Percentiles rank a stretch among this genome's conserved stretches.
These are phyloP conservation scores for Lentinus tigrinus DNA, from an alignment of 768 basidiomycete genomes.

Conservation along the genomic window DNA sequence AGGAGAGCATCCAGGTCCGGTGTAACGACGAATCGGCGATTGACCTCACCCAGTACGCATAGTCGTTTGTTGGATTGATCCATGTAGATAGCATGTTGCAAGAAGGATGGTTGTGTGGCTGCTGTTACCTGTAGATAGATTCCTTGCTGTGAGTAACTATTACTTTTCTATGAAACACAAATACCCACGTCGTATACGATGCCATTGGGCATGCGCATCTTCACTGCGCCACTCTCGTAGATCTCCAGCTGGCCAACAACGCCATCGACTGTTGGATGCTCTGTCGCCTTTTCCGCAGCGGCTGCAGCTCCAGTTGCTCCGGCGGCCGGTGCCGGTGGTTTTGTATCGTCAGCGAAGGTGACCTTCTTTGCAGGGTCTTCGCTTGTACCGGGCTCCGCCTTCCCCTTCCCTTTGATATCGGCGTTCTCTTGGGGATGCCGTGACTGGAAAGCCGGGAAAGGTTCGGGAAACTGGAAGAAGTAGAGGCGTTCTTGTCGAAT, in stretches of 20 bases:
- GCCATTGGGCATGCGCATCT: conserved; percentile 79
- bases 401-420: conserved; percentile 13
- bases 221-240: conserved; percentile 81
- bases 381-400: conserved; percentile 13
- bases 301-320: conserved; percentile 12
- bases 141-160: neutral
- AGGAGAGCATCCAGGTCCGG: conserved; percentile 81
- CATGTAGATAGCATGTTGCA: conserved; percentile 82
- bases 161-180: neutral
- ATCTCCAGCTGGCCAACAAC: conserved; percentile 83
- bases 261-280: conserved; percentile 58
- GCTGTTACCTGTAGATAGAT: conserved; percentile 59
- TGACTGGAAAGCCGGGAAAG: conserved; percentile 73
- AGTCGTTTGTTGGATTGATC: conserved; percentile 59
- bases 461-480: conserved; percentile 87
- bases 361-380: conserved; percentile 47
- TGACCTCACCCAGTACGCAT: conserved; percentile 80
- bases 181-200: conserved; percentile 78
- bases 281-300: conserved; percentile 29
- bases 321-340: conserved; percentile 34
- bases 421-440: conserved; percentile 27
- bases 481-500: conserved; percentile 69
- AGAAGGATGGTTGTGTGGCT: conserved; percentile 82
- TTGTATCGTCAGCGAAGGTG: conserved; percentile 63
- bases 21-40: conserved; percentile 79